Evolutionary conservation across 2,329 filamentous ascomycete genomes (phyloP).

Genomic region (Colletotrichum musae): DNA sequence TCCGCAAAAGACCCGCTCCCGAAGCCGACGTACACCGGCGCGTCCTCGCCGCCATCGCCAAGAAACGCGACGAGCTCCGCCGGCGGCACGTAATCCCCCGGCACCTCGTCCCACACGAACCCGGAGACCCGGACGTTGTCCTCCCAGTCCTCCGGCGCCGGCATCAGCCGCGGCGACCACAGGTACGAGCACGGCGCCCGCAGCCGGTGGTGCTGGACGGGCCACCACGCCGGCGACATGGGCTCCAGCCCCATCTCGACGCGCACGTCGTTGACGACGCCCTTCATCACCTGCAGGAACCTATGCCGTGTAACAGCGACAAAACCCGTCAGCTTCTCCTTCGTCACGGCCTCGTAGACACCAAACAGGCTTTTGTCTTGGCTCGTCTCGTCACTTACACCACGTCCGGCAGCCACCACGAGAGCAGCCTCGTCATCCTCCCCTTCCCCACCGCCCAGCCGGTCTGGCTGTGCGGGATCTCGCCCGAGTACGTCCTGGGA

Average conservation of each 20-base stretch:
- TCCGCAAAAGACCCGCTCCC: conserved; percentile 49
- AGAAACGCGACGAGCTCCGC: conserved; percentile 52
- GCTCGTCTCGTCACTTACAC: conserved; percentile 19
- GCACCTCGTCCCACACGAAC: conserved; percentile 67
- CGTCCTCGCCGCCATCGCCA: conserved; percentile 46
- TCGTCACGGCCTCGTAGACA: not conserved
- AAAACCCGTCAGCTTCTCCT: not conserved
- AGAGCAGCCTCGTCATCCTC: conserved; percentile 10
- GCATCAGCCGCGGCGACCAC: conserved; percentile 60
- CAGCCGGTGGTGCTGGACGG: conserved; percentile 61
- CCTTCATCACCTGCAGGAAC: conserved; percentile 32
- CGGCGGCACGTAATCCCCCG: conserved; percentile 59
- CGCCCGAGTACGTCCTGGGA: conserved; percentile 30
- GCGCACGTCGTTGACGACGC: conserved; percentile 62
- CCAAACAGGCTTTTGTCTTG: not conserved
- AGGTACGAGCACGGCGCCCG: conserved; percentile 64
- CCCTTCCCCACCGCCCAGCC: conserved; percentile 23
- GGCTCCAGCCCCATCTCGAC: conserved; percentile 60
- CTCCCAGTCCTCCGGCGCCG: conserved; percentile 69
- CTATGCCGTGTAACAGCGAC: not conserved
- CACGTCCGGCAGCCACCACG: conserved; percentile 33
- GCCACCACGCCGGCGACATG: conserved; percentile 63
- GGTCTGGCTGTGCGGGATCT: conserved; percentile 36
- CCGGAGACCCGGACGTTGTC: conserved; percentile 67
- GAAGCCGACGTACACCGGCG: conserved; percentile 52